Evolutionary conservation across 352 stramenopile genomes (phyloP).

Genomic region (Pythium monospermum): DNA sequence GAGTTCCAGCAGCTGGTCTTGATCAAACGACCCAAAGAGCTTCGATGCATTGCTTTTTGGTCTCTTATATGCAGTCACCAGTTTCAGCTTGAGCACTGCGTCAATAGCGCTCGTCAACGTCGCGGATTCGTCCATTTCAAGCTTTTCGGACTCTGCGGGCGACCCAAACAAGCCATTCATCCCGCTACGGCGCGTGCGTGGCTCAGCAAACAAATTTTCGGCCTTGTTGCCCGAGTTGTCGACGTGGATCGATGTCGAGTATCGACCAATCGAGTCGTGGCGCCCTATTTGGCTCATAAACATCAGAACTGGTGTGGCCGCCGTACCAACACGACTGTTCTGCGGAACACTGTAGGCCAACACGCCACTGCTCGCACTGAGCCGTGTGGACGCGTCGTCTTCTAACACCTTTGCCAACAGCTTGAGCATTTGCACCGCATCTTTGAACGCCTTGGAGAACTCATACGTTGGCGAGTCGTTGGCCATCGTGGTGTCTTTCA

Average conservation of each 20-base stretch:
- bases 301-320: slow-evolving; percentile 5
- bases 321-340: slow-evolving; percentile 9
- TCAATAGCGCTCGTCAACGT: slow-evolving; percentile 24
- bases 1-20: slow-evolving; percentile 69
- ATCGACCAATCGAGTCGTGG: slow-evolving; percentile 59
- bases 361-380: slow-evolving; percentile 56
- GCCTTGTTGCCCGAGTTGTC: slow-evolving; percentile 62
- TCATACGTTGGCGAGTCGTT: slow-evolving; percentile 51
- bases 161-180: slow-evolving; percentile 7
- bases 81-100: slow-evolving; percentile 7
- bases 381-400: slow-evolving; percentile 51
- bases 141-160: slow-evolving; percentile 1
- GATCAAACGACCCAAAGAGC: slow-evolving; percentile 59
- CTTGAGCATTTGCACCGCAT: slow-evolving; percentile 84
- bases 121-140: slow-evolving; percentile 14
- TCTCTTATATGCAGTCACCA: slow-evolving; percentile 1
- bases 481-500: slow-evolving; percentile 73
- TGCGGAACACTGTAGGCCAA: slow-evolving; percentile 39
- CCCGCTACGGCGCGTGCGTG: neutral
- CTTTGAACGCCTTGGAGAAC: slow-evolving; percentile 69
- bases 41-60: slow-evolving; percentile 39
- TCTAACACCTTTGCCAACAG: slow-evolving; percentile 64
- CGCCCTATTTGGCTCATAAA: slow-evolving; percentile 16
- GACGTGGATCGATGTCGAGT: slow-evolving; percentile 61
- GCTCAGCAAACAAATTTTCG: slow-evolving; percentile 55